Conservation (phyloP, 2,329 filamentous ascomycete genomes). For the Drechslerella stenobrocha region DNA sequence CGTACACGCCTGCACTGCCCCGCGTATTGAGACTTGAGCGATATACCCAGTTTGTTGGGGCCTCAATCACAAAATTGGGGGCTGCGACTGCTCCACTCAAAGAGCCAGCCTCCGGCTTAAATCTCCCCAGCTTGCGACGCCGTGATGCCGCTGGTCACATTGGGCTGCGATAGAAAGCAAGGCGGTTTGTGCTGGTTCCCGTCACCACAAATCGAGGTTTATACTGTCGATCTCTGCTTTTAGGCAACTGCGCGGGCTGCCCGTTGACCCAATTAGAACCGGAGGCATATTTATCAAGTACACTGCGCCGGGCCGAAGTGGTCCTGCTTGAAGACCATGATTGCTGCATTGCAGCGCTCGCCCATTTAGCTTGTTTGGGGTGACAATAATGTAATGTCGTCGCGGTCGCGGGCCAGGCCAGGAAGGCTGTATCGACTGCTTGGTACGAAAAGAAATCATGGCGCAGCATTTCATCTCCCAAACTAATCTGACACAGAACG, state of each 20-base stretch:
- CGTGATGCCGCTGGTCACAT: neutral
- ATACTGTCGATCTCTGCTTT: slow-evolving; percentile 17
- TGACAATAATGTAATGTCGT: too few species aligned
- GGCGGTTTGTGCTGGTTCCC: neutral
- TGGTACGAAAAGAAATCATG: too few species aligned
- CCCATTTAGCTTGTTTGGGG: slow-evolving; percentile 1
- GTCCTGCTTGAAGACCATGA: too few species aligned
- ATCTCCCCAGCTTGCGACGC: neutral
- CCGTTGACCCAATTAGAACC: slow-evolving; percentile 9
- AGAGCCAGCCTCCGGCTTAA: neutral
- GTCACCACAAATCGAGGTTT: slow-evolving; percentile 7
- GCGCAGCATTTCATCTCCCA: neutral
- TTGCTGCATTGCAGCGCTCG: slow-evolving; percentile 13
- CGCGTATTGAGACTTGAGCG: too few species aligned
- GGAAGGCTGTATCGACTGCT: too few species aligned
- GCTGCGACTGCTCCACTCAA: neutral
- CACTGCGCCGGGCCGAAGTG: too few species aligned
- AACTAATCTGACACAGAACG: neutral
- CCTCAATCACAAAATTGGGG: slow-evolving; percentile 1
- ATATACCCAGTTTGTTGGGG: too few species aligned
- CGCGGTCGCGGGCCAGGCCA: too few species aligned
- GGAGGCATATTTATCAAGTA: too few species aligned
- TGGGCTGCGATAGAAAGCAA: neutral
- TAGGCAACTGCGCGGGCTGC: slow-evolving; percentile 16
- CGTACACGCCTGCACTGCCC: too few species aligned